Evolutionary conservation across 805 yeast species (phyloP), one percentile per base, ranked within the genome.

Genomic region (Henningerozyma blattae): DNA sequence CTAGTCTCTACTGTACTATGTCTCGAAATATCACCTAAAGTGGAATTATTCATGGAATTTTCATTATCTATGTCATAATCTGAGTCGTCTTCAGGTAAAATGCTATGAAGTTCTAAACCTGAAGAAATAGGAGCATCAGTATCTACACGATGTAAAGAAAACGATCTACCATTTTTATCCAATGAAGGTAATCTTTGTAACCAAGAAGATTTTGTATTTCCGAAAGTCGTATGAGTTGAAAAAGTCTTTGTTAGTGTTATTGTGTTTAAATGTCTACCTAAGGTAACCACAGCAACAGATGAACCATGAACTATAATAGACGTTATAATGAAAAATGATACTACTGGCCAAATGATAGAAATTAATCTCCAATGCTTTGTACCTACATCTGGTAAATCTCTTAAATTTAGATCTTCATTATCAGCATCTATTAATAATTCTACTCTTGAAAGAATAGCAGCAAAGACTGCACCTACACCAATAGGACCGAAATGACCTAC

Each of bases 401-500:
- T 61, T 22, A 75, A 52, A 0, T 89, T 89, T 0, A 81, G 74
- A 27, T 69, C 70, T 18, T 68, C 71, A 4, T 52, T 60, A 16
- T 69, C 62, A 14, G 64, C 59, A 37, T 59, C 61, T 6, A 58
- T 62, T 49, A 83, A 93, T 34, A 81, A 59, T 40, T 77, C 80
- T 8, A 75, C 71, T 40, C 89, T 70, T 1, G 94, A 84, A 41
- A 85, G 62, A 32, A 86, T 76, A 5, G 83, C 77, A 28, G 91
- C 89, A 56, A 81, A 85, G 5, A 85, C 67, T 1, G 94, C 94
- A 36, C 95, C 95, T 15, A 85, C 95, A 30, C 96, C 96, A 50
- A 86, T 82, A 2, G 96, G 95, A 14, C 96, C 95, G 55, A 87
- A 86, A 59, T 85, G 94, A 16, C 95, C 95, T 53, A 93, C 84